Percentiles rank a stretch among this genome's conserved stretches.
These are phyloP conservation scores for Mycena venus DNA, from an alignment of 768 basidiomycete species.

Conservation along the genomic window DNA sequence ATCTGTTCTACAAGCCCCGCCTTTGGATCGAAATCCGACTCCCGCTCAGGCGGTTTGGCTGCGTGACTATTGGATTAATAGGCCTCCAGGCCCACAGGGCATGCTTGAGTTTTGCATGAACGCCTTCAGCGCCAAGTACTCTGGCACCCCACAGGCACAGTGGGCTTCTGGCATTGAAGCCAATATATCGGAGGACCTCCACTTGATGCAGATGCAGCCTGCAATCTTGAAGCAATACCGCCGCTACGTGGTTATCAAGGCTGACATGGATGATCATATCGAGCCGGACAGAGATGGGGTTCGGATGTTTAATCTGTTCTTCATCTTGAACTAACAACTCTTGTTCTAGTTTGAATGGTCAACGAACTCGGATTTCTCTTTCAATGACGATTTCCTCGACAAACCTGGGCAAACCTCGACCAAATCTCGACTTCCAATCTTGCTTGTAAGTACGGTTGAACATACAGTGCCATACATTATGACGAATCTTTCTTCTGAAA, in stretches of 20 bases:
- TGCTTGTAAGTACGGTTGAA: too few relatives aligned
- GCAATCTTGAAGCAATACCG: conserved; percentile 71
- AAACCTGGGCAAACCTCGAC: not conserved
- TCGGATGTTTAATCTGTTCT: conserved; percentile 40
- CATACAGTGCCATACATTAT: too few relatives aligned
- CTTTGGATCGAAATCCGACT: conserved; percentile 44
- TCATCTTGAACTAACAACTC: not conserved
- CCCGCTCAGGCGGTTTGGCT: conserved; percentile 54
- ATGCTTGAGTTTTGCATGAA: conserved; percentile 60
- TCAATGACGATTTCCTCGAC: not conserved
- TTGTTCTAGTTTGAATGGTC: conserved; percentile 22
- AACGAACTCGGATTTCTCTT: not conserved
- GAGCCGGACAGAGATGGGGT: conserved; percentile 59
- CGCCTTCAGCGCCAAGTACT: conserved; percentile 54
- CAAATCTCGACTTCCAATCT: not conserved
- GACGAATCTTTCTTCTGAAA: too few relatives aligned
- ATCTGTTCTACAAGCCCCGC: conserved; percentile 66
- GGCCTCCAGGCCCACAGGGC: conserved; percentile 49
- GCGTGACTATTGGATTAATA: conserved; percentile 47
- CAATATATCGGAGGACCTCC: conserved; percentile 64
- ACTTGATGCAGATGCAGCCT: conserved; percentile 73
- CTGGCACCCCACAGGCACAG: conserved; percentile 48
- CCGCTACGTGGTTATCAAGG: conserved; percentile 73
- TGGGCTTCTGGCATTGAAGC: conserved; percentile 55
- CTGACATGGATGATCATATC: conserved; percentile 45